phyloP scores from a whole-genome alignment of 179 eudicot species.

The Camellia oleifera region DNA sequence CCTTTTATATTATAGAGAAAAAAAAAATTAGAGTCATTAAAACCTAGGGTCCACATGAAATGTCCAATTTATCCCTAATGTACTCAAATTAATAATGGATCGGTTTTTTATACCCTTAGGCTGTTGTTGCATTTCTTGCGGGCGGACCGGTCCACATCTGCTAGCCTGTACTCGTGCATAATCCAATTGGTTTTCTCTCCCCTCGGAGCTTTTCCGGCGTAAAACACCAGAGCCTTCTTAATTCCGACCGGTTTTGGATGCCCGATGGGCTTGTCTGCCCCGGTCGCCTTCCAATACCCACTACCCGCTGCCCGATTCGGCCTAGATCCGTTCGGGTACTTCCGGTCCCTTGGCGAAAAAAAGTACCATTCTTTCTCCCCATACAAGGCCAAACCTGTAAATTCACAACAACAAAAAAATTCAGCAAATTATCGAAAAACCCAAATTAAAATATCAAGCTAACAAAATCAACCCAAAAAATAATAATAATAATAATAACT shows the following conservation, averaged over 20 bases:
- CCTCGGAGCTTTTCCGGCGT: constrained; percentile 68
- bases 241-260: constrained; percentile 56
- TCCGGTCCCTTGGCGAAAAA: constrained; percentile 72
- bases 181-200: constrained; percentile 86
- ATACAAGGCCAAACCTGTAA: constrained; percentile 49
- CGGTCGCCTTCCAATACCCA: constrained; percentile 88
- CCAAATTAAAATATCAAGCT: not conserved
- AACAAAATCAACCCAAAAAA: not conserved
- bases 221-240: constrained; percentile 73
- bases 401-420: not conserved
- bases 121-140: constrained; percentile 52
- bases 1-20: too few species aligned
- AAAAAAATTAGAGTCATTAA: not conserved
- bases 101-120: constrained; percentile 42
- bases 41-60: not conserved
- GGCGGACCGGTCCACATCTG: constrained; percentile 78
- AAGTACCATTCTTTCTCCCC: constrained; percentile 88
- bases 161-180: constrained; percentile 84
- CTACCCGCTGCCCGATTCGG: constrained; percentile 77
- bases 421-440: not conserved
- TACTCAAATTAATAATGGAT: not conserved
- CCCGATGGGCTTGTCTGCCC: constrained; percentile 78
- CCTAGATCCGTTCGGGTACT: constrained; percentile 80
- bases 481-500: not conserved
- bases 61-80: not conserved